A percentile compares a stretch with the other conserved stretches of the same genome.
These are phyloP conservation scores for Taphrina confusa DNA, from an alignment of 1,139 yeast genomes.

Conservation along the genomic window DNA sequence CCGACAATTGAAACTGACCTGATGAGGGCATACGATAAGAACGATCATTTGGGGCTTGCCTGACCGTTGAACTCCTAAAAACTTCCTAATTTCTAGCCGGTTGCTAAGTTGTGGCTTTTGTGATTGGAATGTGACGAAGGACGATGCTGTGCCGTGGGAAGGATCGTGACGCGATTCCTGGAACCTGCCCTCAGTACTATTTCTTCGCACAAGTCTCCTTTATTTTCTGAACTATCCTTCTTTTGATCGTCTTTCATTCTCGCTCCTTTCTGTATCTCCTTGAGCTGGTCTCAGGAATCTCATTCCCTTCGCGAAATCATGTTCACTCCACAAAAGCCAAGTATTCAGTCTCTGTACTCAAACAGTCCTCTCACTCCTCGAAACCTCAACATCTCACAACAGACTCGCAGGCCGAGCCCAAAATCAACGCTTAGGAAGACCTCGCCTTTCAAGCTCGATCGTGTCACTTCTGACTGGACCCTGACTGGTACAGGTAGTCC, in stretches of 20 bases:
- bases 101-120: conserved; percentile 11
- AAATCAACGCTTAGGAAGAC: conserved; percentile 21
- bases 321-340: conserved; percentile 27
- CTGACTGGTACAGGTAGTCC: conserved; percentile 43
- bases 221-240: background rate
- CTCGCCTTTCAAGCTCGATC: conserved; percentile 46
- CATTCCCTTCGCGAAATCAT: conserved; percentile 13
- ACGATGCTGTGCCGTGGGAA: conserved; percentile 6
- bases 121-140: conserved; percentile 19
- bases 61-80: background rate
- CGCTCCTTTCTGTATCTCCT: background rate
- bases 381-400: conserved; percentile 28
- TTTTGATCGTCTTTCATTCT: conserved; percentile 9
- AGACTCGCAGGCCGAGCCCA: conserved; percentile 27
- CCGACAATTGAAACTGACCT: no score
- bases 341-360: conserved; percentile 5
- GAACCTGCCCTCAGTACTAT: no score
- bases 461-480: conserved; percentile 47
- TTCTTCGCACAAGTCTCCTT: background rate
- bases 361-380: conserved; percentile 31
- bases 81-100: background rate
- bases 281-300: conserved; percentile 22
- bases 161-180: conserved; percentile 4
- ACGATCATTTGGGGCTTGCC: no score
- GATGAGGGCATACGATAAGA: no score